Base-by-base conservation (phyloP, 2,329 filamentous ascomycete species). In the Colletotrichum orbiculare region DNA sequence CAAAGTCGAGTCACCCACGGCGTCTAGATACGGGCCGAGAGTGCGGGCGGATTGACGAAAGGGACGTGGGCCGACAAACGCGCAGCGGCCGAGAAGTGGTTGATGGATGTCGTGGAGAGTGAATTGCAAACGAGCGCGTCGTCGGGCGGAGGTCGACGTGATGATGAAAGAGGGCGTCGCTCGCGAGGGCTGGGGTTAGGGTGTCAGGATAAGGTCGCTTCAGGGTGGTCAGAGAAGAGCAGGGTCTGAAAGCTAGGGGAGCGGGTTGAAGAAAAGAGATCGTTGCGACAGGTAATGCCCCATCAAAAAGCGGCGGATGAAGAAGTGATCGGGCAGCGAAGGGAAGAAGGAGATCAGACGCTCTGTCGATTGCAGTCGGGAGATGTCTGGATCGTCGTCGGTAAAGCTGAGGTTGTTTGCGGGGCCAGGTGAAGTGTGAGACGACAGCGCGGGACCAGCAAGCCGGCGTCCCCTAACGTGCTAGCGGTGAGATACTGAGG, bases 351-450 rank as follows among this genome's bases (percentile, higher is more conserved):
- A 54, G 37, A 53, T 47, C 63, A 66, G 59, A 63, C 43, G 42
- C 12, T 56, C 58, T 50, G 41, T 38, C 62, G 47, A 37, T 47
- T 62, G 53, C 52, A 46, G 47, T 57, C 57, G 52, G 35, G 52
- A 53, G 47, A 37, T 43, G 47, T 62, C 41, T 66, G 67, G 61
- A 61, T 68, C 60, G 65, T 68, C 60, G 65, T 56, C 60, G 67
- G 52, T 67, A 60, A 64, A 64, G 54, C 64, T 64, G 67, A 60
- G 61, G 60, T 68, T 67, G 67, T 66, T 67, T 68, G 67, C 67
- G 67, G 67, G 67, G 67, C 67, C 48, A 60, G 66, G 56, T 68
- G 58, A 63, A 65, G 37, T 64, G 67, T 68, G 67, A 60, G 60
- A 67, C 64, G 56, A 67, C 64, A 46, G 65, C 67, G 54, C 64